These are phyloP conservation scores for Pseudopithomyces chartarum DNA, from an alignment of 2,329 filamentous ascomycete species.

Conservation along the genomic window DNA sequence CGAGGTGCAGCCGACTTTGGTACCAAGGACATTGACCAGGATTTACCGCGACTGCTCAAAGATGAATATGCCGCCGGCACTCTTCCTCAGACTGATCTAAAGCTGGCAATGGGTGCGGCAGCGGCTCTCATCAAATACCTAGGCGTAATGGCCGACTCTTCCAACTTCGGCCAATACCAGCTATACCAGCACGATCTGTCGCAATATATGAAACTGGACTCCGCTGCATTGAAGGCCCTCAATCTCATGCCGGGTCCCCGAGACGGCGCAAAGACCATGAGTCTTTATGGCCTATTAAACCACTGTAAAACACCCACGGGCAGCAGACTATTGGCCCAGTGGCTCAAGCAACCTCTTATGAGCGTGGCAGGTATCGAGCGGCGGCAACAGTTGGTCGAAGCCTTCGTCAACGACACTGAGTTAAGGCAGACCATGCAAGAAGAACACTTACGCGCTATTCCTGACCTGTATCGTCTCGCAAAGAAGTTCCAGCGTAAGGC, in stretches of 20 bases:
- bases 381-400: constrained; percentile 91
- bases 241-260: constrained; percentile 96
- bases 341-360: constrained; percentile 98
- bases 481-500: constrained; percentile 94
- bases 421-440: constrained; percentile 96
- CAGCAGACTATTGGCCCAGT: constrained; percentile 87
- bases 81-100: constrained; percentile 88
- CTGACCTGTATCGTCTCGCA: constrained; percentile 88
- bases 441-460: constrained; percentile 89
- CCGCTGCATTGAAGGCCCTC: constrained; percentile 88
- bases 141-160: constrained; percentile 83
- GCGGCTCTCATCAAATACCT: constrained; percentile 95
- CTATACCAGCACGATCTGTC: constrained; percentile 96
- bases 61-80: constrained; percentile 79
- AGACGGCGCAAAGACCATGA: constrained; percentile 98
- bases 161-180: constrained; percentile 96
- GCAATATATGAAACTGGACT: constrained; percentile 98
- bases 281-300: constrained; percentile 88
- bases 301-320: constrained; percentile 97
- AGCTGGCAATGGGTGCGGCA: constrained; percentile 93
- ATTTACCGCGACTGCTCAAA: constrained; percentile 83
- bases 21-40: constrained; percentile 92
- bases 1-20: constrained; percentile 77
- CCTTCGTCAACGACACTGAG: constrained; percentile 91
- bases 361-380: constrained; percentile 84